Evolutionary conservation across 306 rosid genomes (phyloP), one percentile per base, ranked within the genome.

Genomic region (Castanospermum australe): DNA sequence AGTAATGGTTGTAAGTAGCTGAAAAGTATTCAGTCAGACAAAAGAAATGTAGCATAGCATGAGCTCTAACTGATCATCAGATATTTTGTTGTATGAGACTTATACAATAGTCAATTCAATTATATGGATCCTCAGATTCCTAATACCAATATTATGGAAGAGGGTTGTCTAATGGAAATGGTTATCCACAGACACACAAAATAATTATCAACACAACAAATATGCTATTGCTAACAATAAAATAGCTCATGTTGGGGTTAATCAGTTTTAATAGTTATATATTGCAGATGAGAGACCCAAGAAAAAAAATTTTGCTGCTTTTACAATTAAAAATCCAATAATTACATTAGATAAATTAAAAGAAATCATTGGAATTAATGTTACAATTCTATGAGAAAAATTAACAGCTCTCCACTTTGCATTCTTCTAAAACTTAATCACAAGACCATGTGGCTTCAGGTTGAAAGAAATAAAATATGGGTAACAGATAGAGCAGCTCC

Each of bases 1-100:
- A n/a, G 99, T 95, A 74, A 95, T 45, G 38, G 95, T 95, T 55
- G 97, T 87, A 38, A 73, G 90, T 30, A 95, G 87, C 98, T 95
- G 82, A 82, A 85, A 17, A 61, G 67, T 38, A 83, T 61, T 82
- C 77, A 71, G 75, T 67, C 42, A 50, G 60, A 21, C 17, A 24
- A 65, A 38, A 52, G 50, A 77, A 21, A 66, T 5, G 48, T 35
- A 25, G 17, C 59, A 73, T 35, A 25, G 17, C 59, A 73, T 39
- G 39, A 52, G 20, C 32, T 25, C 24, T 18, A 41, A 25, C 67
- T 67, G 57, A 50, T 32, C 44, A 39, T 50, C 51, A 17, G 5
- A 44, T 25, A 41, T 18, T 28, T 30, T 61, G 25, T 8, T 33
- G 11, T 6, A 39, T 10, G 47, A 57, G 50, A 21, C 50, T 48